Evolutionary conservation across 2,329 filamentous ascomycete genomes (phyloP).

Genomic region (Cordyceps cicadae): DNA sequence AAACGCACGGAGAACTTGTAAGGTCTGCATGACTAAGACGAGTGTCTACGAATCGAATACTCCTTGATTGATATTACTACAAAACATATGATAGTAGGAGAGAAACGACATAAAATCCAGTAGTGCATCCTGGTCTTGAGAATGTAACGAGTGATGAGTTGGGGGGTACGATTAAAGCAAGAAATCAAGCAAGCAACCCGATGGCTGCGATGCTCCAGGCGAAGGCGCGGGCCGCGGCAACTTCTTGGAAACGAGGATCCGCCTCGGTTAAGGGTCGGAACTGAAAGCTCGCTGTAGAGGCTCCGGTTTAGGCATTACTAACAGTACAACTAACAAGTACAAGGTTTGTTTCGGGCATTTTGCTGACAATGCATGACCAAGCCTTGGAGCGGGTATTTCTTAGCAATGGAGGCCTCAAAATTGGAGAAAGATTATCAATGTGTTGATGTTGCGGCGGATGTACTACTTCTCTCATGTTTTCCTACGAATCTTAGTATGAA

Average conservation of each 20-base stretch:
- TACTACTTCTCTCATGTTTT: no score
- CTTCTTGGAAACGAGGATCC: background rate
- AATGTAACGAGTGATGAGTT: background rate
- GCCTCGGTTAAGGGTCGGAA: background rate
- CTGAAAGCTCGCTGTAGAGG: background rate
- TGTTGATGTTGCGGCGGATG: no score
- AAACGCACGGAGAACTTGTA: background rate
- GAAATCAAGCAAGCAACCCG: background rate
- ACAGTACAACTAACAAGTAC: no score
- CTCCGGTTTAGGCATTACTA: background rate
- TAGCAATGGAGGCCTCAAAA: background rate
- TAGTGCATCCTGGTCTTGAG: background rate
- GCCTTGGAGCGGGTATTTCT: background rate
- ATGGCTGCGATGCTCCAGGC: background rate
- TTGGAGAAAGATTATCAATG: background rate
- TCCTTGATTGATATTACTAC: background rate
- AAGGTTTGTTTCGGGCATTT: no score
- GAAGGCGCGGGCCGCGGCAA: constrained; percentile 6
- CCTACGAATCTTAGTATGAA: no score
- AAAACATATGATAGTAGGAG: background rate
- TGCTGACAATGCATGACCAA: constrained; percentile 9
- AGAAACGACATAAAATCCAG: background rate
- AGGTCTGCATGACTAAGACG: background rate
- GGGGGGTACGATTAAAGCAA: background rate
- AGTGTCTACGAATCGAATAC: background rate